Percentiles rank a stretch among this genome's conserved stretches.
Conservation (phyloP, 495 filamentous ascomycete species). For the Chaetomium cochliodes region DNA sequence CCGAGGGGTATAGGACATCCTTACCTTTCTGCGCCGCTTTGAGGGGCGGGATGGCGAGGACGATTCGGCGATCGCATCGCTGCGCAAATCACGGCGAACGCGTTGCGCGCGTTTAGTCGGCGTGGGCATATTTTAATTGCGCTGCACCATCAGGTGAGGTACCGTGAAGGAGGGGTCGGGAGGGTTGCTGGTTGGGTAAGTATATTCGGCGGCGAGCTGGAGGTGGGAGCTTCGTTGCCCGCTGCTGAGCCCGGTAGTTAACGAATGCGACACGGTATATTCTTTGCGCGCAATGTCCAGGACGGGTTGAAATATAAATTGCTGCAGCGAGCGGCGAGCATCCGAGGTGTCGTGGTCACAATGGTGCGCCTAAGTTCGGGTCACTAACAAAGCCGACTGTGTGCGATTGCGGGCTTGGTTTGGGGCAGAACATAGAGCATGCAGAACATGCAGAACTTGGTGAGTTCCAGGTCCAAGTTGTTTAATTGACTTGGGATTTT, state of each 20-base stretch:
- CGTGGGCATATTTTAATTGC: slow-evolving; percentile 38
- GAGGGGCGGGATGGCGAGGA: slow-evolving; percentile 71
- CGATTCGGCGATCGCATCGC: slow-evolving; percentile 41
- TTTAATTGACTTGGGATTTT: slow-evolving; percentile 34
- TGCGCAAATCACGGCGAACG: slow-evolving; percentile 41
- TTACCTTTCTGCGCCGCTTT: slow-evolving; percentile 74
- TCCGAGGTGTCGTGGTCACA: neutral
- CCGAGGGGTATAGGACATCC: slow-evolving; percentile 12
- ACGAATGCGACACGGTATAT: slow-evolving; percentile 12
- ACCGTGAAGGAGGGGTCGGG: slow-evolving; percentile 10
- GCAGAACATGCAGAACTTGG: neutral
- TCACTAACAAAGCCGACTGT: neutral
- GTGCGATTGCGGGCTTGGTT: neutral
- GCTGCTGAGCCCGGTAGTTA: neutral
- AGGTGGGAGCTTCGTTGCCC: neutral
- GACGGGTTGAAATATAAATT: neutral
- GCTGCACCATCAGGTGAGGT: slow-evolving; percentile 26
- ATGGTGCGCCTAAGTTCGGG: neutral
- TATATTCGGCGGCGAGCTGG: neutral
- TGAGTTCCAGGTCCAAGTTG: slow-evolving; percentile 20
- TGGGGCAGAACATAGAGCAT: neutral
- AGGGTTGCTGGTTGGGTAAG: neutral
- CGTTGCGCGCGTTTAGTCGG: slow-evolving; percentile 47
- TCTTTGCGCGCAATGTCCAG: neutral
- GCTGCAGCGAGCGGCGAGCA: neutral